A percentile compares a stretch with the other conserved stretches of the same genome.
Conservation (phyloP, 345 rosid species). For the Rhodamnia argentea region DNA sequence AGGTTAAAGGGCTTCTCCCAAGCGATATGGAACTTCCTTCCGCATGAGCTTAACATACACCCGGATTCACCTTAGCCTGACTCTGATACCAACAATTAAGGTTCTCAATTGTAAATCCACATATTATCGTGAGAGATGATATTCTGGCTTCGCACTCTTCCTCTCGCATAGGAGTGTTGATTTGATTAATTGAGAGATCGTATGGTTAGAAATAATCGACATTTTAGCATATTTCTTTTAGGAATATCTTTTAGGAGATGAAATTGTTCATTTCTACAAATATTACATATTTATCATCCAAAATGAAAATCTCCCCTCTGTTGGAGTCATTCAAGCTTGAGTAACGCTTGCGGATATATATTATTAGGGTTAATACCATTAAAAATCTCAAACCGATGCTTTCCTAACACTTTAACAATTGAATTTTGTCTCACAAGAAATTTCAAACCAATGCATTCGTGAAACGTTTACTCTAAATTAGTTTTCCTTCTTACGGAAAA, state of each 20-base stretch:
- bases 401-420: rapidly evolving
- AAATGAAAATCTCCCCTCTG: background rate
- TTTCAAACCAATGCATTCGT: rapidly evolving
- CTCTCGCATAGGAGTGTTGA: no score
- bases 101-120: no score
- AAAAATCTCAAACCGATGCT: rapidly evolving
- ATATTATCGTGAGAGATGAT: no score
- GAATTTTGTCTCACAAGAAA: background rate
- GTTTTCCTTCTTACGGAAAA: background rate
- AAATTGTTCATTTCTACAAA: background rate
- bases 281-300: background rate
- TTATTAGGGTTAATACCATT: background rate
- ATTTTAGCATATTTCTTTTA: no score
- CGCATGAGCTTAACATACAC: no score
- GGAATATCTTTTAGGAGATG: background rate
- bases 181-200: no score
- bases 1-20: no score
- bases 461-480: rapidly evolving
- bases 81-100: no score
- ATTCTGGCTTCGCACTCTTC: no score
- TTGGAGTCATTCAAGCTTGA: background rate
- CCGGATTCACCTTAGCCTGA: no score
- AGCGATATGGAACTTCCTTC: no score
- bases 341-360: background rate
- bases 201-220: no score